Conservation (phyloP, 164 flowering plant species). For the Nymphaea thermarum region DNA sequence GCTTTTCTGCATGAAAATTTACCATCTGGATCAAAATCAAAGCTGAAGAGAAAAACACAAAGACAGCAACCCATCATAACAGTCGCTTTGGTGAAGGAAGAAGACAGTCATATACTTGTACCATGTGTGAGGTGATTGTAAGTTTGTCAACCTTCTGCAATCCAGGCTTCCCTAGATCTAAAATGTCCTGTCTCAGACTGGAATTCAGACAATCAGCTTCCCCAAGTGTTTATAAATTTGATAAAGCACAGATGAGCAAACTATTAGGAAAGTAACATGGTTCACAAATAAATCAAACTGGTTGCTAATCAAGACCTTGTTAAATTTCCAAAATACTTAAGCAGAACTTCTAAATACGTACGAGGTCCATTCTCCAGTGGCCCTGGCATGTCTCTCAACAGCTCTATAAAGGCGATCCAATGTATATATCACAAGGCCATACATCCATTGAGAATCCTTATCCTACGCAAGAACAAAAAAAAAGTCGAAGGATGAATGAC, state of each 20-base stretch:
- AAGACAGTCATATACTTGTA: conserved; percentile 64
- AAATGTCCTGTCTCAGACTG: conserved; percentile 80
- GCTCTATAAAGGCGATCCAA: conserved; percentile 60
- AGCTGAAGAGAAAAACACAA: too few relatives aligned
- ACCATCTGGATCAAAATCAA: too few relatives aligned
- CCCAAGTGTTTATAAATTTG: too few relatives aligned
- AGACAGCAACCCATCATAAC: conserved; percentile 2
- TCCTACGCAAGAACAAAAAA: conserved; percentile 32
- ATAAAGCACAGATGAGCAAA: too few relatives aligned
- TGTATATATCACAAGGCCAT: conserved; percentile 57
- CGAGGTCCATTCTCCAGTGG: conserved; percentile 90
- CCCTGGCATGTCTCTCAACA: conserved; percentile 73
- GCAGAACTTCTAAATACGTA: conserved; percentile 20
- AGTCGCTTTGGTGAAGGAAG: conserved; percentile 46
- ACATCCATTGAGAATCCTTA: conserved; percentile 48
- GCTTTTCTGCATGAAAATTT: too few relatives aligned
- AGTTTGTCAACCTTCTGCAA: conserved; percentile 51
- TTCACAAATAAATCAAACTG: too few relatives aligned
- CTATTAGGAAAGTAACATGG: too few relatives aligned
- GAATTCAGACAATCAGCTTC: neutral
- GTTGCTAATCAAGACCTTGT: neutral
- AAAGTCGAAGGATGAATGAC: too few relatives aligned
- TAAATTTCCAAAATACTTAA: neutral
- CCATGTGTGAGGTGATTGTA: conserved; percentile 54
- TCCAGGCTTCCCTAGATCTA: conserved; percentile 61